Percentiles rank a stretch among this genome's conserved stretches.
phyloP scores from a whole-genome alignment of 176 grass and related monocot species.

The Triticum turgidum region DNA sequence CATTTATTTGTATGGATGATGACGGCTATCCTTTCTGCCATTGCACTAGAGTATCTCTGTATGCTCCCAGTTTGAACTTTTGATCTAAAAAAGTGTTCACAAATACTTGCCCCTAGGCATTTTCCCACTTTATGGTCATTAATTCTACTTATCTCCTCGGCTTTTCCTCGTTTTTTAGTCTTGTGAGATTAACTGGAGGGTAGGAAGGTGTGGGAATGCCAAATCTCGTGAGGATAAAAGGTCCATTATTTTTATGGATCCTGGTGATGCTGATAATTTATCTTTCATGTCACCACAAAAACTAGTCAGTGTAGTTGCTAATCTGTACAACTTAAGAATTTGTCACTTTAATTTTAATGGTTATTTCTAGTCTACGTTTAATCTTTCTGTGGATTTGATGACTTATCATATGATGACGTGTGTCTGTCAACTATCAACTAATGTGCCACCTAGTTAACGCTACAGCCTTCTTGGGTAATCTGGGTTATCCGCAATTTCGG shows the following conservation, averaged over 20 bases:
- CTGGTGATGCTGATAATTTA: slow-evolving; percentile 15
- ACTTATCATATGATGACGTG: not conserved
- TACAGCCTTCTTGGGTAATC: slow-evolving; percentile 3
- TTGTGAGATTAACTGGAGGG: slow-evolving; percentile 5
- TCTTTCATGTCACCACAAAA: slow-evolving; percentile 13
- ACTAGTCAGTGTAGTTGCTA: slow-evolving; percentile 7
- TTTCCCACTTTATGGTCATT: not conserved
- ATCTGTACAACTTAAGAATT: not conserved
- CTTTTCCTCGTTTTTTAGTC: not conserved
- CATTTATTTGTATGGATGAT: slow-evolving; percentile 21
- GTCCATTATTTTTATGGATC: slow-evolving; percentile 17
- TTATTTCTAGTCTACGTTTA: slow-evolving; percentile 5
- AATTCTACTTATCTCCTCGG: not conserved
- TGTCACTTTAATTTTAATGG: not conserved
- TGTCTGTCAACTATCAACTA: not conserved
- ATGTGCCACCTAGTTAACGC: not conserved
- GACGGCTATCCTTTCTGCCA: not conserved
- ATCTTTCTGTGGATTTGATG: not conserved
- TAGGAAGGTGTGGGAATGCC: not conserved
- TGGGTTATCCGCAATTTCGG: slow-evolving; percentile 2
- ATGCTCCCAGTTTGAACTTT: not conserved
- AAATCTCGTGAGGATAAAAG: not conserved
- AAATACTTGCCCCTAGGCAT: not conserved
- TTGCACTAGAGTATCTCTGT: not conserved
- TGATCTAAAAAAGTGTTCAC: not conserved